phyloP scores from a whole-genome alignment of 2,329 filamentous ascomycete genomes.

The Venturia nashicola region DNA sequence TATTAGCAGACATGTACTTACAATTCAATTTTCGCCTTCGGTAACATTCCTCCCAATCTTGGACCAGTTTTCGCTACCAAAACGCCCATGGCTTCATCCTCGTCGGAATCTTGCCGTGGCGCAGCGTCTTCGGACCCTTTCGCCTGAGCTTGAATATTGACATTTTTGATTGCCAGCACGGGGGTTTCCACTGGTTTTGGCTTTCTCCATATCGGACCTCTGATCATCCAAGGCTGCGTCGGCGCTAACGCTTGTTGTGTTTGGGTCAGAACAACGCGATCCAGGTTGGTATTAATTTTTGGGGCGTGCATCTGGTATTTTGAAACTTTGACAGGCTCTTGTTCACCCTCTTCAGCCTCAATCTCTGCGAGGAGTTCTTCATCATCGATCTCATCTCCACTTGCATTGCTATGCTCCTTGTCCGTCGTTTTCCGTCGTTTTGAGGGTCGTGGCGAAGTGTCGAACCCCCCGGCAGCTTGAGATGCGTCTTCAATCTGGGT shows the following conservation, averaged over 20 bases:
- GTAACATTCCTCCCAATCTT: not conserved
- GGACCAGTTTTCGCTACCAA: not conserved
- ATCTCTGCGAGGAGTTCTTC: not conserved
- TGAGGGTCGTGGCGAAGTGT: constrained; percentile 20
- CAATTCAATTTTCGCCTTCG: not conserved
- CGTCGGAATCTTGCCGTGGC: not conserved
- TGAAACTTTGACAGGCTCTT: constrained; percentile 19
- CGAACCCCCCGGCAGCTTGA: constrained; percentile 18
- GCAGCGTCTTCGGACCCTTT: constrained; percentile 12
- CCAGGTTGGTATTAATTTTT: constrained; percentile 25
- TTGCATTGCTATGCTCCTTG: constrained; percentile 11
- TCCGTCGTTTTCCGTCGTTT: constrained; percentile 23
- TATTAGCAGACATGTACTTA: not conserved
- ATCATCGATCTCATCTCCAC: constrained; percentile 15
- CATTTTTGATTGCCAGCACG: not conserved
- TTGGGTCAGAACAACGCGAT: constrained; percentile 31
- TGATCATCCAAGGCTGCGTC: constrained; percentile 30
- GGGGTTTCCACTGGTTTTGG: constrained; percentile 7
- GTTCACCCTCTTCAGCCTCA: constrained; percentile 9
- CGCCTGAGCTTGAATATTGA: constrained; percentile 16
- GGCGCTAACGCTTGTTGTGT: constrained; percentile 24
- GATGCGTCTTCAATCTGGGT: constrained; percentile 34
- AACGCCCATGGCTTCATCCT: not conserved
- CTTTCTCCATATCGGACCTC: constrained; percentile 37
- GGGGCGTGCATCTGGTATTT: constrained; percentile 33